A percentile compares a stretch with the other conserved stretches of the same genome.
These are phyloP conservation scores for Didymella segeticola DNA, from an alignment of 2,329 filamentous ascomycete species.

Conservation along the genomic window DNA sequence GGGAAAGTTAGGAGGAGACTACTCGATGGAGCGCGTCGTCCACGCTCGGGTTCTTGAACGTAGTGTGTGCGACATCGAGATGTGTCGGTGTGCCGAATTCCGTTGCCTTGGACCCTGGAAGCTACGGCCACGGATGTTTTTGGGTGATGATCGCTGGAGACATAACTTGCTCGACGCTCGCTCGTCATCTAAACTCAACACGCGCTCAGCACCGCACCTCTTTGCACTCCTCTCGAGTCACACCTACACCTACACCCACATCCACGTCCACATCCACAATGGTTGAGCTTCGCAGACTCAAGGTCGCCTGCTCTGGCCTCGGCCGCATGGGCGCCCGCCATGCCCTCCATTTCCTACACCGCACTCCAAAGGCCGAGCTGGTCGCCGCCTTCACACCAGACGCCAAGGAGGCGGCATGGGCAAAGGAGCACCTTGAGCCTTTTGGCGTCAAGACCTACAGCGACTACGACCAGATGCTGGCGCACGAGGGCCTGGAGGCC, in stretches of 20 bases:
- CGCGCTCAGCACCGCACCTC: constrained; percentile 1
- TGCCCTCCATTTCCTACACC: constrained; percentile 56
- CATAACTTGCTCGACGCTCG: constrained; percentile 5
- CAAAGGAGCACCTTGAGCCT: constrained; percentile 57
- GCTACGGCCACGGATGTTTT: constrained; percentile 29
- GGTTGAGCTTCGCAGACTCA: constrained; percentile 49
- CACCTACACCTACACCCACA: background rate
- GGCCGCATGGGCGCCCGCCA: constrained; percentile 60
- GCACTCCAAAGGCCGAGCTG: constrained; percentile 54
- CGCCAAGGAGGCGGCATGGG: constrained; percentile 56
- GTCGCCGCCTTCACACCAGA: constrained; percentile 57
- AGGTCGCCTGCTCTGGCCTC: constrained; percentile 55
- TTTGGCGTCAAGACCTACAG: constrained; percentile 61
- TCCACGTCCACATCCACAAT: constrained; percentile 28
- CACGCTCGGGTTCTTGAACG: constrained; percentile 4
- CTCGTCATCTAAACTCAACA: background rate
- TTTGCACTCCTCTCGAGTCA: background rate
- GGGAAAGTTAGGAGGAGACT: constrained; percentile 3
- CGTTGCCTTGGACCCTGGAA: constrained; percentile 13
- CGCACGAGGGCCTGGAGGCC: constrained; percentile 61
- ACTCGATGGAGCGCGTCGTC: background rate
- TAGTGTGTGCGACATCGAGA: background rate
- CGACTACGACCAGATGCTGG: constrained; percentile 64
- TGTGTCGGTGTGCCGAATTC: background rate
- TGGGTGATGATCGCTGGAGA: background rate